These are phyloP conservation scores for Jackrogersella minutella DNA, from an alignment of 495 filamentous ascomycete species.

Conservation along the genomic window DNA sequence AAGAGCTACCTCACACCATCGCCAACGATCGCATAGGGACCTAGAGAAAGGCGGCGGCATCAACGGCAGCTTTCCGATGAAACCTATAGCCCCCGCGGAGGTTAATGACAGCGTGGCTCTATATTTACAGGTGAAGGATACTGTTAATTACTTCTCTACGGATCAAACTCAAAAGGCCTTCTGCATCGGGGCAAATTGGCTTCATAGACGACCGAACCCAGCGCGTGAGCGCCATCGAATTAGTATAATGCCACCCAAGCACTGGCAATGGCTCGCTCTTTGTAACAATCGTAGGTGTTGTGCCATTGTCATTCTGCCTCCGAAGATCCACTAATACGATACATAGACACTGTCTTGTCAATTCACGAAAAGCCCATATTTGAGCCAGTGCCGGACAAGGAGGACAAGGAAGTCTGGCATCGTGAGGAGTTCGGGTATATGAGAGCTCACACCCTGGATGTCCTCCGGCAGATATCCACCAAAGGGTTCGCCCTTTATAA, in stretches of 20 bases:
- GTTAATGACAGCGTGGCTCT: conserved; percentile 37
- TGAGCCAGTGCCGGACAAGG: conserved; percentile 41
- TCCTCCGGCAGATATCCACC: conserved; percentile 74
- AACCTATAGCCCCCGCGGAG: conserved; percentile 16
- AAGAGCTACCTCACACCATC: conserved; percentile 7
- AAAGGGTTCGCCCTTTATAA: conserved; percentile 48
- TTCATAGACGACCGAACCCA: conserved; percentile 62
- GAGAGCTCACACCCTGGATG: conserved; percentile 72
- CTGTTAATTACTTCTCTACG: conserved; percentile 52
- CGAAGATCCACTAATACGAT: conserved; percentile 28
- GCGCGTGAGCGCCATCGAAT: conserved; percentile 36
- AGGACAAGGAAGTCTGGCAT: conserved; percentile 45
- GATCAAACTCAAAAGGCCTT: conserved; percentile 64
- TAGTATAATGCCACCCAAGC: conserved; percentile 46
- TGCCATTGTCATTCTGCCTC: neutral
- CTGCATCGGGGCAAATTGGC: conserved; percentile 82
- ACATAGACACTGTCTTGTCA: conserved; percentile 73
- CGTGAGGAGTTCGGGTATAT: conserved; percentile 59
- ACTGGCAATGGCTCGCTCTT: conserved; percentile 84
- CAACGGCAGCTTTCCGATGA: conserved; percentile 20
- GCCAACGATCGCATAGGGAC: conserved; percentile 21
- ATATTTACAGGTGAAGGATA: conserved; percentile 45
- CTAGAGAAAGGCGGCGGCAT: conserved; percentile 27
- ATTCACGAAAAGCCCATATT: conserved; percentile 77
- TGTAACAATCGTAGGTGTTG: conserved; percentile 72